These are phyloP conservation scores for Setaria italica DNA, from an alignment of 202 grass and related monocot genomes.

Conservation along the genomic window DNA sequence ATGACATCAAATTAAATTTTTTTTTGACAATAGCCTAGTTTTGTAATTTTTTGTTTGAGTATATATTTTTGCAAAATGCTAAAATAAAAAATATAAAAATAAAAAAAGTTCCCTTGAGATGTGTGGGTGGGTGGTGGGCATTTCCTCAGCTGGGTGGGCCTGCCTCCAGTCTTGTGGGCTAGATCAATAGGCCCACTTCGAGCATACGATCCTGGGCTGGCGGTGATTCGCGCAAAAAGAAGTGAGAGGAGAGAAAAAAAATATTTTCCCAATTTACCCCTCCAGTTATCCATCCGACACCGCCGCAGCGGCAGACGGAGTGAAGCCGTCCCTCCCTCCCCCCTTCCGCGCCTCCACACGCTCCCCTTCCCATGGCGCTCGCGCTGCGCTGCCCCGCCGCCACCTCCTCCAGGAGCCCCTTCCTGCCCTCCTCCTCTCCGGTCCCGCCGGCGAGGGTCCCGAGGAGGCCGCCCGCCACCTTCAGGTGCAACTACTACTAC, in stretches of 20 bases:
- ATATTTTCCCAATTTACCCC: not conserved
- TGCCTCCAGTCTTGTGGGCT: not conserved
- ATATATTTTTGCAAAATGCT: too few species aligned
- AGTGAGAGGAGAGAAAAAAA: not conserved
- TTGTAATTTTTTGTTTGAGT: too few species aligned
- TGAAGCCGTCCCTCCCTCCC: not conserved
- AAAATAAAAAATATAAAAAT: too few species aligned
- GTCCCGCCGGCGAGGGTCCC: not conserved
- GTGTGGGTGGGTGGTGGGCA: too few species aligned
- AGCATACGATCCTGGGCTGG: not conserved
- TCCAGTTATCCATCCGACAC: slow-evolving; percentile 14
- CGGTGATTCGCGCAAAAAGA: too few species aligned
- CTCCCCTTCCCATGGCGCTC: slow-evolving; percentile 50
- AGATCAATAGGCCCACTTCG: not conserved
- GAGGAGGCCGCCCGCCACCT: slow-evolving; percentile 30
- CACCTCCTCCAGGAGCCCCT: slow-evolving; percentile 34
- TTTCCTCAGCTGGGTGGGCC: not conserved
- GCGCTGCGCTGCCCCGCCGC: slow-evolving; percentile 47
- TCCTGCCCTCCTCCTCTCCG: slow-evolving; percentile 15
- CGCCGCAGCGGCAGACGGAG: not conserved
- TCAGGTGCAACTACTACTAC: slow-evolving; percentile 55
- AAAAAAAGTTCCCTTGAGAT: too few species aligned
- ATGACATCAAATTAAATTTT: too few species aligned
- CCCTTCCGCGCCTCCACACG: not conserved
- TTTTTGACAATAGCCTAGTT: too few species aligned